Evolutionary conservation across 768 basidiomycete species (phyloP), one percentile per base, ranked within the genome.

Genomic region (Tremella yokohamensis): DNA sequence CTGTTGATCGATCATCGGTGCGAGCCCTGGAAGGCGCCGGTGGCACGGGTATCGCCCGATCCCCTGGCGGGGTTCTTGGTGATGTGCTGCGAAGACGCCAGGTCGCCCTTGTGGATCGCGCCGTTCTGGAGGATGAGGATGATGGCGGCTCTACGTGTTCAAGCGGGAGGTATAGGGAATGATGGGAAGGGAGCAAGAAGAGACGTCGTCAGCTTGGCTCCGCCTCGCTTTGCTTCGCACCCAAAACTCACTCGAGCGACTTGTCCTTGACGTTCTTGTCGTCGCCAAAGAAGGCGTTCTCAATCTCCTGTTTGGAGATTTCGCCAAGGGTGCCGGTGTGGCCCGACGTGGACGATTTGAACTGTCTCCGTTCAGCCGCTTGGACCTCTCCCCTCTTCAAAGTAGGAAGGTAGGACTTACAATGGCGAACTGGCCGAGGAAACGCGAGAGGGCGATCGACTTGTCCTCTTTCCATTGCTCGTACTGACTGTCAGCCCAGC

Each of bases 231-330:
- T 47, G 8, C 38, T 44, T 38, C 16, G 20, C n/a, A 20, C 16
- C 12, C 22, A 26, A 37, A 18, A 73, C 71, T 61, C 61, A 73
- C 71, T 73, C 71, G 56, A 70, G 60, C 22, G 60, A 62, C 61
- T 73, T 73, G 52, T 66, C 68, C 57, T 66, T 70, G 54, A 66
- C 64, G 53, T 66, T 61, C 58, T 68, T 70, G 49, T 69, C 66
- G 49, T 68, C 71, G 20, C 64, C 68, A 49, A 73, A 73, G 61
- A 73, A 73, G 49, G 57, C 68, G 49, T 60, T 70, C 63, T 73
- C 69, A 15, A 66, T 61, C 57, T 73, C 71, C 55, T 68, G 66
- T 52, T 68, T 68, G 58, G 68, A 68, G 48, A 73, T 55, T 42
- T 68, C 69, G 47, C 69, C 69, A 24, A 73, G 65, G 13, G 40